Evolutionary conservation across 768 basidiomycete genomes (phyloP).

Genomic region (Lyophyllum atratum): DNA sequence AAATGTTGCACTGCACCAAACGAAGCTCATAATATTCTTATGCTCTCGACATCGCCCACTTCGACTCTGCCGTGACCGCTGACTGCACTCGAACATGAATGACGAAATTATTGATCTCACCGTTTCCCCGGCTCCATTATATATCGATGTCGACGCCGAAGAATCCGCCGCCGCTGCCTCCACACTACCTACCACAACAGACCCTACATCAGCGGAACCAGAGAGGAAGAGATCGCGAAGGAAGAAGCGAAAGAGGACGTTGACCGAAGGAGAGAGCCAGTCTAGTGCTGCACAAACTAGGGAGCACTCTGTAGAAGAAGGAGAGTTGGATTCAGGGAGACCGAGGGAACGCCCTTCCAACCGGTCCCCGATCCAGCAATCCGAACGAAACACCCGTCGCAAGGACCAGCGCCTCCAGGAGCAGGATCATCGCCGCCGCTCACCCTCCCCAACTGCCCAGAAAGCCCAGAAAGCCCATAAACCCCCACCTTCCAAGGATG

Average conservation of each 20-base stretch:
- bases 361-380: background rate
- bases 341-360: background rate
- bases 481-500: conserved; percentile 16
- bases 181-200: background rate
- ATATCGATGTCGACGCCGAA: conserved; percentile 3
- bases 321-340: conserved; percentile 12
- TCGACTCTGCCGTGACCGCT: background rate
- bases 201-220: background rate
- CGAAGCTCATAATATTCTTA: background rate
- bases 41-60: background rate
- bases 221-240: conserved; percentile 22
- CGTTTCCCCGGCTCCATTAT: conserved; percentile 5
- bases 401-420: conserved; percentile 8
- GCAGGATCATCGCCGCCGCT: conserved; percentile 6
- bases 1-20: background rate
- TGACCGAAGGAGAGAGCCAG: conserved; percentile 19
- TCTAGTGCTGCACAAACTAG: conserved; percentile 18
- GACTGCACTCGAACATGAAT: background rate
- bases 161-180: background rate
- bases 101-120: conserved; percentile 38
- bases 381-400: background rate
- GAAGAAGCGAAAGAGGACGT: conserved; percentile 28
- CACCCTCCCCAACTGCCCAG: conserved; percentile 12
- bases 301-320: conserved; percentile 20
- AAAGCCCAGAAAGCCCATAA: no score